Evolutionary conservation across 345 rosid species (phyloP).

Genomic region (Brassica cretica): DNA sequence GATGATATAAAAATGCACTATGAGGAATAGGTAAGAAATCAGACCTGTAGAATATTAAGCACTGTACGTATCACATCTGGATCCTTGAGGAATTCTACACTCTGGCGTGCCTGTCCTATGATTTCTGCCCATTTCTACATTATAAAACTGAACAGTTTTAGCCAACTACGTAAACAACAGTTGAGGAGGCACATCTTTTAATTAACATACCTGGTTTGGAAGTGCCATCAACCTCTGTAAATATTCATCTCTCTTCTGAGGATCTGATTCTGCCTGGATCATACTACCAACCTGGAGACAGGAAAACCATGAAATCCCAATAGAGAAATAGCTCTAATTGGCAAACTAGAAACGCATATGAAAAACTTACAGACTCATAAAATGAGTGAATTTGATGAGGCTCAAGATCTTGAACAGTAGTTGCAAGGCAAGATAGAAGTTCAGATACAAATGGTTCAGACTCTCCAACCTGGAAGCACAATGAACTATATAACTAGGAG

Average conservation of each 20-base stretch:
- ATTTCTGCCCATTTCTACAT: constrained; percentile 97
- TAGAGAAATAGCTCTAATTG: constrained; percentile 10
- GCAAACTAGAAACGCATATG: background rate
- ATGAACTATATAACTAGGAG: background rate
- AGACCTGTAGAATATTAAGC: constrained; percentile 92
- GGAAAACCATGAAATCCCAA: background rate
- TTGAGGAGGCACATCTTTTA: background rate
- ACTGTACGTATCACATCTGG: constrained; percentile 86
- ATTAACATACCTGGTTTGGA: constrained; percentile 77
- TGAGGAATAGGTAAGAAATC: constrained; percentile 12
- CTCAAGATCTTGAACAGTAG: constrained; percentile 95
- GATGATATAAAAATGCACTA: background rate
- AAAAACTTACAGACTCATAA: constrained; percentile 83
- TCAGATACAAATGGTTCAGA: constrained; percentile 97
- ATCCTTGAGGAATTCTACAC: constrained; percentile 90
- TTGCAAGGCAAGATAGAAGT: constrained; percentile 87
- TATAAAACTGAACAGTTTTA: background rate
- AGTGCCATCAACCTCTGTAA: constrained; percentile 90
- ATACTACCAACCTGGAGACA: constrained; percentile 81
- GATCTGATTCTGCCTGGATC: constrained; percentile 99
- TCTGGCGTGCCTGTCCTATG: constrained; percentile 91
- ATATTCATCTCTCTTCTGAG: constrained; percentile 95
- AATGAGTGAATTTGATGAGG: constrained; percentile 98
- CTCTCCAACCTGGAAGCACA: constrained; percentile 81
- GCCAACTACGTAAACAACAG: constrained; percentile 15